Base-by-base conservation (phyloP, 2,329 filamentous ascomycete species). In the Aspergillus flavus region DNA sequence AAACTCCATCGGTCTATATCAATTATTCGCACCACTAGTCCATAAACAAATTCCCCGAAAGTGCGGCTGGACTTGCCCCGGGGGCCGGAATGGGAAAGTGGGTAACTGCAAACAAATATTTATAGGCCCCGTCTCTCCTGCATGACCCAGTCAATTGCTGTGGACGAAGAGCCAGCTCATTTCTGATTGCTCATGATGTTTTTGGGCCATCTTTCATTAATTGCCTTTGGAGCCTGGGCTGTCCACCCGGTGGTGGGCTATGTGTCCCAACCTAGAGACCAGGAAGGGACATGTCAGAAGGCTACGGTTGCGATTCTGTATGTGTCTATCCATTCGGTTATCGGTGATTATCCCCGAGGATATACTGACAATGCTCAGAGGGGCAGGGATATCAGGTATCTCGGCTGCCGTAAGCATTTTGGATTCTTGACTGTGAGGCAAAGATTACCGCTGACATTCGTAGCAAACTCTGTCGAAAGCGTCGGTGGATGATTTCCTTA, bases 351-450 rank as follows among this genome's bases (percentile, higher is more conserved):
- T 9, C 6, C 53, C 16, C 19, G 7, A 36, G 16, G 23, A 12
- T 19, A 12, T 39, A 23, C 54, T 68, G 30, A 68, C 46, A 1
- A 14, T 4, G 1, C 3, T 4, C 39, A 76, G 71, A 34, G 88
- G 88, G 36, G 88, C 83, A 16, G 88, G 88, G 12, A 84, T 87
- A 54, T 82, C 87, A 1, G 88, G 88, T 9, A 86, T 90, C 50
- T 85, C 87, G 10, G 86, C 88, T 12, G 87, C 87, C 16, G 81
- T 83, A 73, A 63, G 78, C 61, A 10, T 39, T 30, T 26, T n/a
- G 43, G 6, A 28, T 9, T 16, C 23, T 14, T 9, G 19, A n/a
- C 7, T 9, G 19, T 2, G 16, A 11, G 19, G 0, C 4, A 11
- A 23, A 45, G 19, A n/a, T 14, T 28, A 6, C 57, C 58, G 23